Evolutionary conservation across 164 flowering plant species (phyloP).

Genomic region (Platanus orientalis): DNA sequence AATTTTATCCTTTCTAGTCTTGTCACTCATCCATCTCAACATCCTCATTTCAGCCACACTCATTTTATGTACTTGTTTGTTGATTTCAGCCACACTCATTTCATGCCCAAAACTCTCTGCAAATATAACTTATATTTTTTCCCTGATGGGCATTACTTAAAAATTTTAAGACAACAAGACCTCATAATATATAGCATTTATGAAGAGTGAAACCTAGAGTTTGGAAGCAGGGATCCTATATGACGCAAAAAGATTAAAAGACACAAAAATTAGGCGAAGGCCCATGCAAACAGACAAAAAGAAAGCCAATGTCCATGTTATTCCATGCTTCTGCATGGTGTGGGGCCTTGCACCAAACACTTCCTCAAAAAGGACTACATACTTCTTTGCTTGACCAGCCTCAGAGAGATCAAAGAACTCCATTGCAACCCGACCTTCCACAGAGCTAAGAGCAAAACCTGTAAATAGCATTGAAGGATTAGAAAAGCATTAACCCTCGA

Average conservation of each 20-base stretch:
- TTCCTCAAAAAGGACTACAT: conserved; percentile 19
- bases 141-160: too few relatives aligned
- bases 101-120: too few relatives aligned
- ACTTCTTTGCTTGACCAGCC: conserved; percentile 93
- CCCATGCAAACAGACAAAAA: background rate
- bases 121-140: too few relatives aligned
- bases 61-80: too few relatives aligned
- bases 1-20: too few relatives aligned
- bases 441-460: conserved; percentile 99
- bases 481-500: background rate
- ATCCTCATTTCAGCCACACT: too few relatives aligned
- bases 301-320: background rate
- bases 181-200: too few relatives aligned
- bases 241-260: background rate
- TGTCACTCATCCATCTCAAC: too few relatives aligned
- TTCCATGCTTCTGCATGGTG: background rate
- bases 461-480: conserved; percentile 15
- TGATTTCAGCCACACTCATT: too few relatives aligned
- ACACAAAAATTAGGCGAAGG: background rate
- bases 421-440: conserved; percentile 97
- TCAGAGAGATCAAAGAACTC: conserved; percentile 98
- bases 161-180: too few relatives aligned
- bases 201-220: background rate
- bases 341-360: background rate
- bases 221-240: background rate